These are phyloP conservation scores for Dothidotthia symphoricarpi DNA, from an alignment of 2,329 filamentous ascomycete species.

Conservation along the genomic window DNA sequence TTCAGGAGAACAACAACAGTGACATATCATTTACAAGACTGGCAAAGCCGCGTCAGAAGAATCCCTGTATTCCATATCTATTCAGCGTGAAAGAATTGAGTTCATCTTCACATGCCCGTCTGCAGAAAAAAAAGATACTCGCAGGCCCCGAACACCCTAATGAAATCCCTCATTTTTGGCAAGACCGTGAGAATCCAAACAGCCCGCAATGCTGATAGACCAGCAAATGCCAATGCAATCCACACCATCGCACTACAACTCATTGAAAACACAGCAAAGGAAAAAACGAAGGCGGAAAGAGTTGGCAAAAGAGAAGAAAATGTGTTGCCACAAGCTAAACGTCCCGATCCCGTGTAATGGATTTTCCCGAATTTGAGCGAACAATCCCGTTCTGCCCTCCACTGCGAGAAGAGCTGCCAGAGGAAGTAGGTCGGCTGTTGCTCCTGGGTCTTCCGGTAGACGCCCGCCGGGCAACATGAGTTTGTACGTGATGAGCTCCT, in stretches of 20 bases:
- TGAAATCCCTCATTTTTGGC: slow-evolving; percentile 24
- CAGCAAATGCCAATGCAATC: slow-evolving; percentile 16
- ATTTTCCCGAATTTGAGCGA: slow-evolving; percentile 33
- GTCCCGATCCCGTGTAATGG: slow-evolving; percentile 27
- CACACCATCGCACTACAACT: slow-evolving; percentile 12
- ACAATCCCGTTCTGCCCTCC: slow-evolving; percentile 25
- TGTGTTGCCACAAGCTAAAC: slow-evolving; percentile 1
- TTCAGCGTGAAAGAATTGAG: no score
- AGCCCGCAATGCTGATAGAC: slow-evolving; percentile 16
- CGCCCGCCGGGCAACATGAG: slow-evolving; percentile 30
- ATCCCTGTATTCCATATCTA: no score
- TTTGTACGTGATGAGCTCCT: slow-evolving; percentile 35
- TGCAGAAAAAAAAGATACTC: neutral
- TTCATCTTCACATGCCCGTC: no score
- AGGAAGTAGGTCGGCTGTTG: slow-evolving; percentile 42
- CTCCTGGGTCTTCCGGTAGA: slow-evolving; percentile 40
- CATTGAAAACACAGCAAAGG: slow-evolving; percentile 2
- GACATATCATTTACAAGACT: no score
- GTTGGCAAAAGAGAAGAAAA: neutral
- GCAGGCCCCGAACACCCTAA: slow-evolving; percentile 17
- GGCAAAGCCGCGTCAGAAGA: no score
- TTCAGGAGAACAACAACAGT: no score
- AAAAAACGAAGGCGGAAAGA: slow-evolving; percentile 4
- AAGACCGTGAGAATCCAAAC: slow-evolving; percentile 4
- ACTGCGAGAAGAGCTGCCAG: slow-evolving; percentile 37